Conservation (phyloP, 805 yeast genomes). For the Lipomyces spencermartinsiae region DNA sequence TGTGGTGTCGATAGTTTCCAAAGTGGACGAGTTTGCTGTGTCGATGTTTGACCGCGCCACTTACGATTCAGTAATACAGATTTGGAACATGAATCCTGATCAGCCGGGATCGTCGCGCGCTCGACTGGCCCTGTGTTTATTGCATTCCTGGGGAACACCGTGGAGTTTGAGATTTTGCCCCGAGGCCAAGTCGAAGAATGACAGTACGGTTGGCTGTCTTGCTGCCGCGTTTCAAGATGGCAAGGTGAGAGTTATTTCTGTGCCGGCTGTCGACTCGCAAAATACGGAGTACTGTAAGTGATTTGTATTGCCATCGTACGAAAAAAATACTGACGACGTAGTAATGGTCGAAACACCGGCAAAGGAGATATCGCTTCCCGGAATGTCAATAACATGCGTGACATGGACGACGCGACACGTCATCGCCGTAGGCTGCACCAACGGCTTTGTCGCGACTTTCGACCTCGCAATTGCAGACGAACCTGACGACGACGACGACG, state of each 20-base stretch:
- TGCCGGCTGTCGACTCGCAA: slow-evolving; percentile 7
- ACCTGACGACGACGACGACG: neutral
- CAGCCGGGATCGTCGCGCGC: slow-evolving; percentile 6
- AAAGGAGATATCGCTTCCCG: slow-evolving; percentile 23
- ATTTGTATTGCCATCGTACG: neutral
- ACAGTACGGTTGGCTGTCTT: slow-evolving; percentile 13
- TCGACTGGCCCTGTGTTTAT: slow-evolving; percentile 11
- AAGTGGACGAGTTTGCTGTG: slow-evolving; percentile 18
- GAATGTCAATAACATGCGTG: slow-evolving; percentile 24
- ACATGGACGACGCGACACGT: slow-evolving; percentile 26
- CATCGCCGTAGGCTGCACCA: slow-evolving; percentile 34
- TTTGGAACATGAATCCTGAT: slow-evolving; percentile 28
- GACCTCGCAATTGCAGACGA: slow-evolving; percentile 13
- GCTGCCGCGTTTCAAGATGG: slow-evolving; percentile 37
- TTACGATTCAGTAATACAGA: slow-evolving; percentile 27
- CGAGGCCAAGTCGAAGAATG: neutral
- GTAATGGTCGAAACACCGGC: slow-evolving; percentile 16
- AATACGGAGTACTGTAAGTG: slow-evolving; percentile 6
- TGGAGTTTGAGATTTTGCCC: slow-evolving; percentile 35
- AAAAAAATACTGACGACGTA: neutral
- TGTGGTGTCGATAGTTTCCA: slow-evolving; percentile 22
- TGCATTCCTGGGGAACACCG: slow-evolving; percentile 38
- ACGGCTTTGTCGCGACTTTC: slow-evolving; percentile 33
- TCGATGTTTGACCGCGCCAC: slow-evolving; percentile 10
- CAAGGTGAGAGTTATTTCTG: slow-evolving; percentile 25